These are phyloP conservation scores for Closterium sp. DNA, from an alignment of 139 green algal species.

Conservation along the genomic window DNA sequence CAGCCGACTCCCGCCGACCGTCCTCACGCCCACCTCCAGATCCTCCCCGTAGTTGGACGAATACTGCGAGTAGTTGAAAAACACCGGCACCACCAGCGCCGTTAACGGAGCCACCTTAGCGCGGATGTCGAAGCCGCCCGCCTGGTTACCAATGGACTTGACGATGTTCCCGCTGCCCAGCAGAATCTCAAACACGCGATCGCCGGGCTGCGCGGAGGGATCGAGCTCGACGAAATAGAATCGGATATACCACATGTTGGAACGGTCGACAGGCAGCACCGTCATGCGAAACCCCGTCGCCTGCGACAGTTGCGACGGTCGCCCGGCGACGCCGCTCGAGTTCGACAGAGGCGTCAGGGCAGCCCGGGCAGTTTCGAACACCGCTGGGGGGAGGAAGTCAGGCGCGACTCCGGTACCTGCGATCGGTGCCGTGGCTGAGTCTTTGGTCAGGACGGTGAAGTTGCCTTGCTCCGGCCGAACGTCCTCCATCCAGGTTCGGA, in stretches of 20 bases:
- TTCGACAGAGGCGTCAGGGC: not conserved
- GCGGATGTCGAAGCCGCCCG: conserved; percentile 22
- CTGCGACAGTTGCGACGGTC: not conserved
- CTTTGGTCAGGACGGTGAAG: not conserved
- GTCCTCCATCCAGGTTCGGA: conserved; percentile 18
- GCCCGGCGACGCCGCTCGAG: not conserved
- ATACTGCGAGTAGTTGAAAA: conserved; percentile 5
- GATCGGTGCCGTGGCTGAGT: not conserved
- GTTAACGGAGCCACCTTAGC: not conserved
- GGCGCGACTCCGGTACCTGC: not conserved
- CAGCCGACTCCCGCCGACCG: not conserved
- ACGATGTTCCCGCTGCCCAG: not conserved
- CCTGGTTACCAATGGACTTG: conserved; percentile 1
- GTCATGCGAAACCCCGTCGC: conserved; percentile 4
- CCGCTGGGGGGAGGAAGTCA: conserved; percentile 3
- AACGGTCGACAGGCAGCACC: not conserved
- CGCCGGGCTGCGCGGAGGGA: not conserved
- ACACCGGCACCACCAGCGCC: conserved; percentile 9
- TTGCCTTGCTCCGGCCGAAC: not conserved
- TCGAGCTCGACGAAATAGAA: conserved; percentile 40
- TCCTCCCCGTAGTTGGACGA: not conserved
- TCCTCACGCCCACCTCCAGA: not conserved
- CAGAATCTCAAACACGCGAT: conserved; percentile 35
- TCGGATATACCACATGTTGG: conserved; percentile 14
- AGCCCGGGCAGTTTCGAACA: conserved; percentile 17